Evolutionary conservation across 2,329 filamentous ascomycete species (phyloP).

Genomic region (Pseudogymnoascus sp.): DNA sequence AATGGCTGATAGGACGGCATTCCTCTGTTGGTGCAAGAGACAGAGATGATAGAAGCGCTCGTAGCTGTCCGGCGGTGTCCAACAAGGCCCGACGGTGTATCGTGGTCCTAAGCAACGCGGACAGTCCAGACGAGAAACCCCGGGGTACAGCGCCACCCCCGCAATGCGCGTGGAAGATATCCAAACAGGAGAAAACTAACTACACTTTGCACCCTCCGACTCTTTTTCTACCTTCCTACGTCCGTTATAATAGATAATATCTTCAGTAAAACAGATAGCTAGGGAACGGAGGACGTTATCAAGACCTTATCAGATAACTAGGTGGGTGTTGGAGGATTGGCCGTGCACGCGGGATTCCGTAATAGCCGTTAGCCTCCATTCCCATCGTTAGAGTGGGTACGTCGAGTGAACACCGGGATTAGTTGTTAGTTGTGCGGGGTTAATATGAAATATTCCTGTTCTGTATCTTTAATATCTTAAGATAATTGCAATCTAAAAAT

Average conservation of each 20-base stretch:
- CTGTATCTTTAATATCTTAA: background rate
- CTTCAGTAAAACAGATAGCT: background rate
- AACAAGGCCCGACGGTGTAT: background rate
- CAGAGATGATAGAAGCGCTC: background rate
- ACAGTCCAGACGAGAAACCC: background rate
- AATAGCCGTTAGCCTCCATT: background rate
- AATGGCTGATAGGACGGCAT: conserved; percentile 28
- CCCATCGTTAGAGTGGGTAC: background rate
- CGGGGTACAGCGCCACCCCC: background rate
- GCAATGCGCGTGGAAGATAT: background rate
- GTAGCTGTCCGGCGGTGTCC: background rate
- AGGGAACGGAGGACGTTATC: background rate
- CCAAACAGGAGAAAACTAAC: background rate
- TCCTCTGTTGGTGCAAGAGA: background rate
- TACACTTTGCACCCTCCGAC: background rate
- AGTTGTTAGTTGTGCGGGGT: background rate
- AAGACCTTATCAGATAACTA: background rate
- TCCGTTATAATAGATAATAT: background rate
- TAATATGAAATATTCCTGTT: background rate
- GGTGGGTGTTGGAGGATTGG: background rate
- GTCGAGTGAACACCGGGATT: background rate
- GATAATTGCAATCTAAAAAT: background rate
- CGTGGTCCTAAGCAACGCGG: background rate
- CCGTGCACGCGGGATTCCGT: background rate
- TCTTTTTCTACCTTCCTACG: background rate